Evolutionary conservation across 768 basidiomycete species (phyloP), one percentile per base, ranked within the genome.

Genomic region (Trametes cingulata): DNA sequence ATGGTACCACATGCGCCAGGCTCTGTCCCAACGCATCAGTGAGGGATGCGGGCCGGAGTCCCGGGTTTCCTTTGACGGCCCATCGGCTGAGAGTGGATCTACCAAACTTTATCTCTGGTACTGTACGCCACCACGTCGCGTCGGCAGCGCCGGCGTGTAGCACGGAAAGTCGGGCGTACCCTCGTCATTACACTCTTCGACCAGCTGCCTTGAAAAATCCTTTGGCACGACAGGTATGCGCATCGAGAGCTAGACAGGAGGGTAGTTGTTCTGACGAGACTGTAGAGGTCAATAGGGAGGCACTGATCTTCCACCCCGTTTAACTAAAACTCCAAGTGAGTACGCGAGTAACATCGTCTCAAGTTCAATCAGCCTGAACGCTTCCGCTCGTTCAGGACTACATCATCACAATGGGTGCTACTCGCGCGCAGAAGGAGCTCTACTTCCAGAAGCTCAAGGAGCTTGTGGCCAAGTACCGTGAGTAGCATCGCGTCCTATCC

Each of bases 401-500:
- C 52, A 58, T 58, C 56, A 54, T 58, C 61, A 85, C 78, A 82
- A 98, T 98, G 95, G 95, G 95, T 85, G 90, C 82, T 61, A 83
- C 87, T 77, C 88, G 93, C 68, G 84, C 89, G 72, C 89, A 95
- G 72, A 98, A 98, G 79, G 88, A 87, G 63, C 52, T 84, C 17
- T 98, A 98, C 84, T 98, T 98, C 74, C 77, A 74, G 60, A 98
- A 97, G 82, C 88, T 98, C 77, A 92, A 89, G 83, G 89, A 92
- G 72, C 89, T 98, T 70, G 82, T 99, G 69, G 79, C 84, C 76
- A 87, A 91, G 76, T 95, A 90, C 76, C 83, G 95, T 97, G 65
- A 72, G 92, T 83, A 17, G n/a, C 35, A 39, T 12, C 27, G 19
- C 22, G 8, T 14, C 25, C 4, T 29, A n/a, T n/a, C n/a, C n/a